phyloP scores from a whole-genome alignment of 768 basidiomycete genomes.

The Suillus discolor region DNA sequence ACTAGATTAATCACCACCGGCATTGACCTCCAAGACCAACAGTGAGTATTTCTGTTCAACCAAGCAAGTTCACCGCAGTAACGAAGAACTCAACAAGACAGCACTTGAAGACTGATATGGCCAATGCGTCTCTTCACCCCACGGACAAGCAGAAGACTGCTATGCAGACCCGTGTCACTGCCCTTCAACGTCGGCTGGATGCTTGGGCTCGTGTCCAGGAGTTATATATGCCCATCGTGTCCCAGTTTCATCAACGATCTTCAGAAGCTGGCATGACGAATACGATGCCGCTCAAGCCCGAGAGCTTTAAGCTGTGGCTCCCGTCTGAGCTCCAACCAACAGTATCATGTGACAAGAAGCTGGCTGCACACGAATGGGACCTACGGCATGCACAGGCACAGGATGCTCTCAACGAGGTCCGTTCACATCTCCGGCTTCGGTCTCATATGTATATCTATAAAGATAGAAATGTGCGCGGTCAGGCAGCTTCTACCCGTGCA shows the following conservation, averaged over 20 bases:
- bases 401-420: slow-evolving; percentile 9
- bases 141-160: not conserved
- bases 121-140: too few species aligned
- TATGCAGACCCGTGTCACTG: not conserved
- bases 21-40: too few species aligned
- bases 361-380: not conserved
- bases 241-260: not conserved
- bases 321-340: not conserved
- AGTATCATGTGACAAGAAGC: not conserved
- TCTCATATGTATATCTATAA: slow-evolving; percentile 16
- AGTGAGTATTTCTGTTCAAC: too few species aligned
- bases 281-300: not conserved
- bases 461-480: slow-evolving; percentile 16
- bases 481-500: slow-evolving; percentile 10
- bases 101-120: too few species aligned
- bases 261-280: not conserved
- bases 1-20: too few species aligned
- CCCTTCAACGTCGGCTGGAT: not conserved
- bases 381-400: slow-evolving; percentile 18
- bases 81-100: too few species aligned
- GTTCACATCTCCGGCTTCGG: slow-evolving; percentile 9
- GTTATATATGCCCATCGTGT: not conserved
- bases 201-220: not conserved
- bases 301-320: not conserved
- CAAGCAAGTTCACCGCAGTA: too few species aligned